Base-by-base conservation (phyloP, 2,329 filamentous ascomycete genomes). In the Aspergillus nomiae region DNA sequence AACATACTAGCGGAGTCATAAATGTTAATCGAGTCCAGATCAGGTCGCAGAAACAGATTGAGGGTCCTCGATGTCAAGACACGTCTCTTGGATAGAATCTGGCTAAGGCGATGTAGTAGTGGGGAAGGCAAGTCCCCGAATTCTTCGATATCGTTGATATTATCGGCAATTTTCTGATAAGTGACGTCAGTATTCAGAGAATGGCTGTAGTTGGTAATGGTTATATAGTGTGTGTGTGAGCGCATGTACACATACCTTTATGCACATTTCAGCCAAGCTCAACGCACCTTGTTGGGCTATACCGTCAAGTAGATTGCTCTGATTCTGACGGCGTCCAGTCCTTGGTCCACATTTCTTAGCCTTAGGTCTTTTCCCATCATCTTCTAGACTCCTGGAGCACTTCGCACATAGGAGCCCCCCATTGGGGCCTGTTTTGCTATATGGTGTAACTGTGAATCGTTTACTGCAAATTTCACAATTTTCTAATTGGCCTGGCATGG, bases 381-480 rank as follows among this genome's bases (percentile, higher is more conserved):
- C 89, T 46, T 86, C 86, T 57, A 91, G 77, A 65, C 92, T 87
- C 71, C 90, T 93, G 26, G 92, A 90, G 72, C 94, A 98, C 26
- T 91, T 88, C 4, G 85, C 84, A 74, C 94, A 98, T 1, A 97
- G 82, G n/a, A 98, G 82, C 19, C 92, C 92, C 4, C 94, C 94
- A n/a, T 90, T 84, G 0, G 92, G 90, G 0, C 91, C 92, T 32
- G 89, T 86, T 67, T 92, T 90, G 65, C 90, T 93, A 79, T 97
- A 97, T 0, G 92, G 86, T 0, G 94, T 97, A 51, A 98, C 94
- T 0, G 92, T 97, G 73, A 98, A 98, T 43, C 93, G 89, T 66
- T 95, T 96, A 50, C 86, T 84, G 76, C 94, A 98, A 3, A 89
- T 80, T 65, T 91, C 92, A 74, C 94, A 98, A 68, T 97, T 94